phyloP scores from a whole-genome alignment of 257 asterid genomes.

The Avicennia marina region DNA sequence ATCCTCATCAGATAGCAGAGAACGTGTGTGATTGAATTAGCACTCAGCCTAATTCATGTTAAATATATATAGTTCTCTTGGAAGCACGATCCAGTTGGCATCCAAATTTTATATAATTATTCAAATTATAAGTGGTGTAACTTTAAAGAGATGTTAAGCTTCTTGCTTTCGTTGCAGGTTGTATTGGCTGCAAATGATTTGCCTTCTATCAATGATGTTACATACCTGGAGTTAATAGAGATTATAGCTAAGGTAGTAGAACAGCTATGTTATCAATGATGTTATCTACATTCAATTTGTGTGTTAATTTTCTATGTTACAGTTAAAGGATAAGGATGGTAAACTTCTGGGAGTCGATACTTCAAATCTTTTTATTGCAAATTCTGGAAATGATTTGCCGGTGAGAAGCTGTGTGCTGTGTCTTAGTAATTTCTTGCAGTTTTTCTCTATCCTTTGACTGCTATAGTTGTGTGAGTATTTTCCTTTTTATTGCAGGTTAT shows the following conservation, averaged over 20 bases:
- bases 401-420: slow-evolving; percentile 41
- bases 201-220: slow-evolving; percentile 91
- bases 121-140: slow-evolving; percentile 3
- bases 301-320: slow-evolving; percentile 19
- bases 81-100: too few species aligned
- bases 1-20: slow-evolving; percentile 3
- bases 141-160: slow-evolving; percentile 8
- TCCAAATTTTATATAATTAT: not conserved
- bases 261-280: slow-evolving; percentile 9
- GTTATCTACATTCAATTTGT: slow-evolving; percentile 7
- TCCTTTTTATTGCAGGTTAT: slow-evolving; percentile 49
- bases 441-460: slow-evolving; percentile 8
- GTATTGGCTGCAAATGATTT: slow-evolving; percentile 88
- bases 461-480: slow-evolving; percentile 9
- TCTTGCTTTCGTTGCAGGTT: slow-evolving; percentile 49
- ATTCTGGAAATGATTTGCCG: slow-evolving; percentile 95
- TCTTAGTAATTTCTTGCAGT: slow-evolving; percentile 3
- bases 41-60: not conserved
- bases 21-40: not conserved
- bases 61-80: not conserved
- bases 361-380: slow-evolving; percentile 74
- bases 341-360: slow-evolving; percentile 77
- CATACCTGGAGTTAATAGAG: slow-evolving; percentile 72
- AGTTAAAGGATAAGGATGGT: slow-evolving; percentile 88
- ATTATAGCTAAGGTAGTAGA: slow-evolving; percentile 66